These are phyloP conservation scores for Biscutella auriculata DNA, from an alignment of 441 rosid species.

Conservation along the genomic window DNA sequence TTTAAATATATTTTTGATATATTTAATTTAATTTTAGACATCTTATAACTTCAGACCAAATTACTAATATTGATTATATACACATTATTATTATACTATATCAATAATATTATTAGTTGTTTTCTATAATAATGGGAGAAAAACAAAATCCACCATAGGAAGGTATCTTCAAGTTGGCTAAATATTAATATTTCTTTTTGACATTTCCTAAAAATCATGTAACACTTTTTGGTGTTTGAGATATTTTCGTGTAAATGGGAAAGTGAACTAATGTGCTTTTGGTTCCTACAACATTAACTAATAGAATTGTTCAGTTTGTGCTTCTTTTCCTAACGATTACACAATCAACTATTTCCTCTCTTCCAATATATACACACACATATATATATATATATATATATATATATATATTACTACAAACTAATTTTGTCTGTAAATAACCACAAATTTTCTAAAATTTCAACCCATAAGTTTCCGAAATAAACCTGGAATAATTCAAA, in stretches of 20 bases:
- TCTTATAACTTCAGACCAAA: too few relatives aligned
- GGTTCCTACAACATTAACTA: constrained; percentile 4
- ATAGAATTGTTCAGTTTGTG: constrained; percentile 1
- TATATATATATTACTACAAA: neutral
- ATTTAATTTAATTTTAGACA: too few relatives aligned
- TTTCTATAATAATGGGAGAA: neutral
- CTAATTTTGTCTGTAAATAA: neutral
- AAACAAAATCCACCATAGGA: neutral
- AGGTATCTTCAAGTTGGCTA: constrained; percentile 15
- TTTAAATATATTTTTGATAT: too few relatives aligned
- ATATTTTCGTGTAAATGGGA: constrained; percentile 17
- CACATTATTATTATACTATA: neutral
- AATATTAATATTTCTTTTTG: constrained; percentile 19
- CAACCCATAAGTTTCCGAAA: neutral
- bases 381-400: neutral
- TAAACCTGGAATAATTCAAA: neutral
- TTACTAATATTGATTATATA: too few relatives aligned
- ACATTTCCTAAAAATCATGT: constrained; percentile 1
- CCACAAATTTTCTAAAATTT: neutral
- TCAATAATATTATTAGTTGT: neutral
- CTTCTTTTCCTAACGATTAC: constrained; percentile 9
- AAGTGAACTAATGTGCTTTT: constrained; percentile 17
- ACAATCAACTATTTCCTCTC: neutral
- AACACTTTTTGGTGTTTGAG: constrained; percentile 15
- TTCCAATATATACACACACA: neutral